A percentile compares a stretch with the other conserved stretches of the same genome.
phyloP scores from a whole-genome alignment of 352 stramenopile species.

The Globisporangium spiculum region DNA sequence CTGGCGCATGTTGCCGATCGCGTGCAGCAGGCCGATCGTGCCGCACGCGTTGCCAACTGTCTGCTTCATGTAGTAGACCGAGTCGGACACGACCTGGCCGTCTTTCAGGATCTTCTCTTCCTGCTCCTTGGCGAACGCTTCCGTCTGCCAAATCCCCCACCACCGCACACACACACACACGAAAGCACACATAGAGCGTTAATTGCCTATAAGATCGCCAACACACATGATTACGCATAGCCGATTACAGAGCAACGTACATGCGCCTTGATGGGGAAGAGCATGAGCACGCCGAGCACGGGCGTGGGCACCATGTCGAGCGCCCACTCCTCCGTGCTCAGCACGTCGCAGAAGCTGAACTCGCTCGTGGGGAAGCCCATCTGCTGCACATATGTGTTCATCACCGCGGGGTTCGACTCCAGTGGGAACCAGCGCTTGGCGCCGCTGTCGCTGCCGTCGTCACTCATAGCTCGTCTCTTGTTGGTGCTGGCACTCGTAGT shows the following conservation, averaged over 20 bases:
- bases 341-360: conserved; percentile 93
- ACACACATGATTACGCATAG: not conserved
- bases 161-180: not conserved
- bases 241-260: conserved; percentile 27
- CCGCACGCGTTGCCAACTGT: conserved; percentile 97
- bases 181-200: not conserved
- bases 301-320: conserved; percentile 94
- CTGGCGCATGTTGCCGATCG: conserved; percentile 89
- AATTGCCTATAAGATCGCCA: too few species aligned
- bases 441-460: conserved; percentile 24
- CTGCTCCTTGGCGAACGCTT: conserved; percentile 78
- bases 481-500: not conserved
- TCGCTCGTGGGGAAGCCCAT: conserved; percentile 88
- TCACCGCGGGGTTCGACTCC: conserved; percentile 95
- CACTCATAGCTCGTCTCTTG: conserved; percentile 28
- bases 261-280: conserved; percentile 93
- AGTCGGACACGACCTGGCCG: conserved; percentile 70
- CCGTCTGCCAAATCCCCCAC: conserved; percentile 38
- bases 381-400: conserved; percentile 94
- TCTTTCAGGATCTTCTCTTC: conserved; percentile 57
- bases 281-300: conserved; percentile 92
- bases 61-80: conserved; percentile 93
- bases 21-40: conserved; percentile 95
- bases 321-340: conserved; percentile 96
- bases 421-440: conserved; percentile 86